These are phyloP conservation scores for Phaeosphaeria sp. DNA, from an alignment of 2,329 filamentous ascomycete genomes.

Conservation along the genomic window DNA sequence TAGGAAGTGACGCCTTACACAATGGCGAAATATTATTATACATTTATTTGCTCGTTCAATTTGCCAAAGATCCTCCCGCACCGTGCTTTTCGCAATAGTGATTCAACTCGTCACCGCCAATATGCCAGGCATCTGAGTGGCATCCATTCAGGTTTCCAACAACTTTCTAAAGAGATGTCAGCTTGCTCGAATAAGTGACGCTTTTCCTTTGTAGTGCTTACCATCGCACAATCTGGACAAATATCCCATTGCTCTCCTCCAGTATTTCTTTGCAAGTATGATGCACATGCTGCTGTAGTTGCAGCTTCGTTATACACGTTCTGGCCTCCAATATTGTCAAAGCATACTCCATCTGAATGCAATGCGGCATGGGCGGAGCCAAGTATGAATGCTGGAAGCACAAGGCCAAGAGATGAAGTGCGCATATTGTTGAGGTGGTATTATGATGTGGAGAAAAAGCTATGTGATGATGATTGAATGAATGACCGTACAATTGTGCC, in stretches of 20 bases:
- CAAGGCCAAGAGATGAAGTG: constrained; percentile 18
- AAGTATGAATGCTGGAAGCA: constrained; percentile 15
- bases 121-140: constrained; percentile 28
- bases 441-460: neutral
- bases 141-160: constrained; percentile 29
- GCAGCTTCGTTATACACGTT: constrained; percentile 31
- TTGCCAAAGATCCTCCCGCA: constrained; percentile 19
- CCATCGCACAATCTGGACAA: constrained; percentile 38
- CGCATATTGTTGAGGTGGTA: constrained; percentile 20
- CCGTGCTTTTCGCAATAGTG: constrained; percentile 35
- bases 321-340: constrained; percentile 21
- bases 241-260: constrained; percentile 33
- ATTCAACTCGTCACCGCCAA: constrained; percentile 37
- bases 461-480: neutral
- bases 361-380: constrained; percentile 26
- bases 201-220: constrained; percentile 7
- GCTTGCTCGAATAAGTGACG: neutral
- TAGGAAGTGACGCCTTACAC: no score
- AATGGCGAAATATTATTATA: no score
- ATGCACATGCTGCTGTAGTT: constrained; percentile 26
- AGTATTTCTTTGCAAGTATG: constrained; percentile 34
- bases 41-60: no score
- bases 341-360: constrained; percentile 29
- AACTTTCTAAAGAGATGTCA: constrained; percentile 13
- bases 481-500: neutral